Evolutionary conservation across 441 rosid species (phyloP).

Genomic region (Pelargonium myrrhifolium): DNA sequence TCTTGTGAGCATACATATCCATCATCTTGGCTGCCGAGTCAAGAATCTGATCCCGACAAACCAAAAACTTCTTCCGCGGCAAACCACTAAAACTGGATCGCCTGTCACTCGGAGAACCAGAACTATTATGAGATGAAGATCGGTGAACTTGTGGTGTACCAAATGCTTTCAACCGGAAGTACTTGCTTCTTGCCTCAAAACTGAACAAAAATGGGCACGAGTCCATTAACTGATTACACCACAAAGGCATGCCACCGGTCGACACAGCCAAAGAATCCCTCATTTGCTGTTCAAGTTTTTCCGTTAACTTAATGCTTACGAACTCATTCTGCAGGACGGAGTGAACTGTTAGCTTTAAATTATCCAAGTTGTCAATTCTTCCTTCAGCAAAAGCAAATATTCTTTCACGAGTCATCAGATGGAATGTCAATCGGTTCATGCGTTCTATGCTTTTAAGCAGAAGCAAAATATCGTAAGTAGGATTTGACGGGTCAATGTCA

Average conservation of each 20-base stretch:
- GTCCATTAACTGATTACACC: slow-evolving; percentile 82
- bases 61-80: slow-evolving; percentile 72
- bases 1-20: slow-evolving; percentile 53
- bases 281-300: slow-evolving; percentile 93
- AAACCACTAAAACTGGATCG: slow-evolving; percentile 35
- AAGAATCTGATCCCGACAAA: slow-evolving; percentile 59
- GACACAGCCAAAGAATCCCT: slow-evolving; percentile 68
- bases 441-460: slow-evolving; percentile 76
- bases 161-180: slow-evolving; percentile 74
- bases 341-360: slow-evolving; percentile 42
- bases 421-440: slow-evolving; percentile 60
- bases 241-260: slow-evolving; percentile 66
- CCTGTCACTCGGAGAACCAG: slow-evolving; percentile 47
- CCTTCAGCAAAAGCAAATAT: slow-evolving; percentile 64
- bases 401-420: slow-evolving; percentile 59
- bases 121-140: slow-evolving; percentile 35
- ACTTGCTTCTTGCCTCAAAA: slow-evolving; percentile 76
- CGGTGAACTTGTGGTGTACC: slow-evolving; percentile 47
- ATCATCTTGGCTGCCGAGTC: slow-evolving; percentile 86
- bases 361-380: slow-evolving; percentile 50
- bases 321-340: slow-evolving; percentile 61
- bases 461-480: slow-evolving; percentile 56
- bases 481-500: slow-evolving; percentile 44
- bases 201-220: slow-evolving; percentile 89
- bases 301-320: slow-evolving; percentile 79